phyloP scores from a whole-genome alignment of 2,329 filamentous ascomycete genomes.

The Chalara sp. region DNA sequence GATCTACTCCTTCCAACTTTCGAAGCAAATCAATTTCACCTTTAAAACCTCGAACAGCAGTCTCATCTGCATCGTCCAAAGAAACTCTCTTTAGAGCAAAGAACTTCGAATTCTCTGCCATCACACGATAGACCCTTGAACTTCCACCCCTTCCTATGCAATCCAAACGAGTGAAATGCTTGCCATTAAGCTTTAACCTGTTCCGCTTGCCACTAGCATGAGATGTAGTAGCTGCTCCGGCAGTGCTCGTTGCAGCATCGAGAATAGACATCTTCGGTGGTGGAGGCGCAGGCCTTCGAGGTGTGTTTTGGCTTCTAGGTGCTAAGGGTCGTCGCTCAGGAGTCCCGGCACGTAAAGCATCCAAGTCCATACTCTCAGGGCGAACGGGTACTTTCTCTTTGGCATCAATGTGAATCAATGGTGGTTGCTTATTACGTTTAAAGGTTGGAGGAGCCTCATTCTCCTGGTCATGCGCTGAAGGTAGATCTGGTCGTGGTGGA shows the following conservation, averaged over 20 bases:
- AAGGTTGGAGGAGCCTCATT: constrained; percentile 71
- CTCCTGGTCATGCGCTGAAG: constrained; percentile 70
- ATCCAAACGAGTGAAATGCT: constrained; percentile 82
- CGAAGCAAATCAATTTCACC: constrained; percentile 90
- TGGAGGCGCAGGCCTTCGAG: constrained; percentile 69
- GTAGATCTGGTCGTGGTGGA: constrained; percentile 49
- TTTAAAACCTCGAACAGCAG: constrained; percentile 78
- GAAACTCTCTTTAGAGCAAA: constrained; percentile 92
- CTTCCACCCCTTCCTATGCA: constrained; percentile 89
- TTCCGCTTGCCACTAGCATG: constrained; percentile 67
- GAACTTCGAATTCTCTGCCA: constrained; percentile 93
- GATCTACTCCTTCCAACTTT: constrained; percentile 75
- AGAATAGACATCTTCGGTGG: constrained; percentile 95
- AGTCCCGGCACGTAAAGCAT: constrained; percentile 27
- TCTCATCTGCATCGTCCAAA: constrained; percentile 81
- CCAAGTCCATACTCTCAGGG: constrained; percentile 40
- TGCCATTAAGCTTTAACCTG: constrained; percentile 82
- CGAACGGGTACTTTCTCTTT: constrained; percentile 44
- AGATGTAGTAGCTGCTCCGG: constrained; percentile 69
- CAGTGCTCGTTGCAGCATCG: constrained; percentile 81
- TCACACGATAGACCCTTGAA: constrained; percentile 90
- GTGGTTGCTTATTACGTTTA: constrained; percentile 36
- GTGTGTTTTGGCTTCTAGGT: constrained; percentile 58
- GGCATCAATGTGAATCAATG: constrained; percentile 21
- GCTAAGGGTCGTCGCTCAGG: constrained; percentile 51